Percentiles rank a stretch among this genome's conserved stretches.
phyloP scores from a whole-genome alignment of 768 basidiomycete genomes.

The Rhodosporidiobolus sp. region DNA sequence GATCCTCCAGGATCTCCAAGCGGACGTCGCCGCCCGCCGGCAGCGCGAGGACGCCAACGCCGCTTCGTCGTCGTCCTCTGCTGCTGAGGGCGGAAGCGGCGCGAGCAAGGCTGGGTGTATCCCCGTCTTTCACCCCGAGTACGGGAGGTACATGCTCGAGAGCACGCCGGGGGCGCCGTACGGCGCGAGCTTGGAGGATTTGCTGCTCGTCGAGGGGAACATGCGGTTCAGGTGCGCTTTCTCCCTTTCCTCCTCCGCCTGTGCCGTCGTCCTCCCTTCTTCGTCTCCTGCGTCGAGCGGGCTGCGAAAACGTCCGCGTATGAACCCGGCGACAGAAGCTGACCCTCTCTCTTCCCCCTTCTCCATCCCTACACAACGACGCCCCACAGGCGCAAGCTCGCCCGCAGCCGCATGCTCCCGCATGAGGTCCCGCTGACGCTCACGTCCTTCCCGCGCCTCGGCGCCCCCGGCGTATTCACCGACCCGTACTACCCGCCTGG shows the following conservation, averaged over 20 bases:
- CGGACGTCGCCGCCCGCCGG: conserved; percentile 54
- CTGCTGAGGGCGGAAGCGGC: no score
- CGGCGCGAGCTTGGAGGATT: conserved; percentile 76
- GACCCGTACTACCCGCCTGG: conserved; percentile 80
- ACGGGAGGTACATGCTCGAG: conserved; percentile 97
- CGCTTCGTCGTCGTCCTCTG: no score
- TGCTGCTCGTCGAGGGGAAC: conserved; percentile 84
- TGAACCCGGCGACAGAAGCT: no score
- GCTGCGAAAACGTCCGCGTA: no score
- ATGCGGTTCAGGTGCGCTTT: conserved; percentile 88
- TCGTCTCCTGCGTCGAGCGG: no score
- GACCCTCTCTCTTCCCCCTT: no score
- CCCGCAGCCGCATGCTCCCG: conserved; percentile 71
- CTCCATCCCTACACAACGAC: no score
- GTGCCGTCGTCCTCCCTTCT: no score
- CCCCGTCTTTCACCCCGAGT: conserved; percentile 95
- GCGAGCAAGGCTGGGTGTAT: conserved; percentile 56
- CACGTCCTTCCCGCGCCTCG: conserved; percentile 91
- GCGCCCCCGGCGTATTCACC: conserved; percentile 82
- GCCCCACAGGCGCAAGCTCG: conserved; percentile 77
- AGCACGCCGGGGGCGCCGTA: conserved; percentile 95
- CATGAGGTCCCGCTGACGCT: conserved; percentile 89
- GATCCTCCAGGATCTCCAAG: conserved; percentile 68
- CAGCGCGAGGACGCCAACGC: conserved; percentile 6
- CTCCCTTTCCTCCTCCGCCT: neutral